Conservation (phyloP, 2,329 filamentous ascomycete genomes). For the Pestalotiopsis sp. region DNA sequence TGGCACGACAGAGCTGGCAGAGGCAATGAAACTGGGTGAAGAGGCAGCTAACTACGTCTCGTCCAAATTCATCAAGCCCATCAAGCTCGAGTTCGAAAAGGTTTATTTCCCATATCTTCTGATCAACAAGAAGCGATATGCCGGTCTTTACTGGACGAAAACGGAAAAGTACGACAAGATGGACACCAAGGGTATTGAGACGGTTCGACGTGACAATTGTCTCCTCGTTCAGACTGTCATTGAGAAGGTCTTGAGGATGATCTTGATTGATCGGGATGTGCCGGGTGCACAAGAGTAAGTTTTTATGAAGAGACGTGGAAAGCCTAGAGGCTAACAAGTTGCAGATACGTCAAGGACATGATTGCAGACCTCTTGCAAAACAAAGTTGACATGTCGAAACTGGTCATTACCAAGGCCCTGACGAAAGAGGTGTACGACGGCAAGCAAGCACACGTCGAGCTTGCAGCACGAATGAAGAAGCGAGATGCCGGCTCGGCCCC, state of each 20-base stretch:
- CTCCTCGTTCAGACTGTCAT: conserved; percentile 95
- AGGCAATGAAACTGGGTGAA: conserved; percentile 93
- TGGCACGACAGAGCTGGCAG: conserved; percentile 80
- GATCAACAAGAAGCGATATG: conserved; percentile 99
- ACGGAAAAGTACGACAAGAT: conserved; percentile 97
- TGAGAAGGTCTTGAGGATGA: conserved; percentile 93
- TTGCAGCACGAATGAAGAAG: conserved; percentile 95
- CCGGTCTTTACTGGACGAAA: conserved; percentile 96
- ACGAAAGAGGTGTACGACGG: conserved; percentile 87
- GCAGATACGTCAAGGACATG: conserved; percentile 90
- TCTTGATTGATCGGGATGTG: conserved; percentile 90
- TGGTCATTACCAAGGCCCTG: conserved; percentile 97
- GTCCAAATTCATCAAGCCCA: conserved; percentile 90
- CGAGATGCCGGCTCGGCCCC: conserved; percentile 94
- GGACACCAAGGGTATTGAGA: conserved; percentile 99
- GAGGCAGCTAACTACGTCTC: conserved; percentile 90
- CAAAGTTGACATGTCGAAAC: conserved; percentile 97
- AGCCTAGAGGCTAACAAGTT: conserved; percentile 35
- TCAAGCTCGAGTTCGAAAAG: conserved; percentile 99
- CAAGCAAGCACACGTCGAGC: conserved; percentile 94
- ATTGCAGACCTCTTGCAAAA: conserved; percentile 96
- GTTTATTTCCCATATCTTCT: conserved; percentile 97
- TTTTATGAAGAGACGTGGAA: conserved; percentile 33
- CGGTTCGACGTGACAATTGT: conserved; percentile 95
- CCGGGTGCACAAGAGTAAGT: conserved; percentile 86